Evolutionary conservation across 306 rosid genomes (phyloP).

Genomic region (Casuarina glauca): DNA sequence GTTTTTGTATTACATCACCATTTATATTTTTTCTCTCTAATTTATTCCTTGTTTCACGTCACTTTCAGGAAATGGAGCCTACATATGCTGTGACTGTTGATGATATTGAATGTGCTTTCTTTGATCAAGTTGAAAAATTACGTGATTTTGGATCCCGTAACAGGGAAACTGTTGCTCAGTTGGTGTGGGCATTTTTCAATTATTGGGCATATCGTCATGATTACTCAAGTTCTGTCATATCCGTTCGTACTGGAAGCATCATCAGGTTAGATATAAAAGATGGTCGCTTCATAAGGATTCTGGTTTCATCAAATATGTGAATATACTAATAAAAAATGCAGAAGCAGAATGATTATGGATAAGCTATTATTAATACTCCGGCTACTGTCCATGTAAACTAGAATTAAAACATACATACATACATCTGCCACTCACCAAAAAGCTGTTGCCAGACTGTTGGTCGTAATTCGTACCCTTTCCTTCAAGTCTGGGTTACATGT

Average conservation of each 20-base stretch:
- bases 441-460: neutral
- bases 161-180: conserved; percentile 75
- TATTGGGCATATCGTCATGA: conserved; percentile 98
- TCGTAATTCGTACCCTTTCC: neutral
- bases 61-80: conserved; percentile 59
- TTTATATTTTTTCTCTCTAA: neutral
- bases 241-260: conserved; percentile 79
- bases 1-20: neutral
- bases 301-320: neutral
- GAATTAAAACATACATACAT: neutral
- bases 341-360: neutral
- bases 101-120: conserved; percentile 68
- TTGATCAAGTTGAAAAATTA: conserved; percentile 74
- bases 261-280: conserved; percentile 56
- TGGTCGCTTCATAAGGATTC: neutral
- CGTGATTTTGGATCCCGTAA: conserved; percentile 59
- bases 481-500: neutral
- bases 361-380: neutral
- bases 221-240: conserved; percentile 74
- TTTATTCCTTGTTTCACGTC: neutral
- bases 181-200: conserved; percentile 91
- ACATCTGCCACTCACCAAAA: neutral
- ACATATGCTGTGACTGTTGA: conserved; percentile 72
- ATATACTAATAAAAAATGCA: neutral
- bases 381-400: neutral